A percentile compares a stretch with the other conserved stretches of the same genome.
Conservation (phyloP, 192 early-diverging fungal genomes). For the Coemansia pectinata region DNA sequence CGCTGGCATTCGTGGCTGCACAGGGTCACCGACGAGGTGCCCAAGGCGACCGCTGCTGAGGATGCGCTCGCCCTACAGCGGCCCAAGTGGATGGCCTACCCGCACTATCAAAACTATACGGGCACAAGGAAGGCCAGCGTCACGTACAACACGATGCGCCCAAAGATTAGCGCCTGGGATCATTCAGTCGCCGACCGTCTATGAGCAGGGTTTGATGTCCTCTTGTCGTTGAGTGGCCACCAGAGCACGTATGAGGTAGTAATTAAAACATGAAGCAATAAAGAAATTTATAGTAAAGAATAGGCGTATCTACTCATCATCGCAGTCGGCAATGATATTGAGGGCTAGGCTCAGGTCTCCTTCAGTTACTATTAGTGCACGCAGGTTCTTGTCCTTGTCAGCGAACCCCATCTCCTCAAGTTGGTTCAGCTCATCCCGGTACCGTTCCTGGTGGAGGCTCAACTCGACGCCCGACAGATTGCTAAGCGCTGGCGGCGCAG, state of each 20-base stretch:
- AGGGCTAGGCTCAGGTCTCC: slow-evolving; percentile 89
- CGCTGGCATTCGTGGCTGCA: slow-evolving; percentile 67
- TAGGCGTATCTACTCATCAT: slow-evolving; percentile 9
- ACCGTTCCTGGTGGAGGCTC: slow-evolving; percentile 54
- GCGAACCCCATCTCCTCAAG: slow-evolving; percentile 95
- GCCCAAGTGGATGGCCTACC: slow-evolving; percentile 53
- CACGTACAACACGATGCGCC: slow-evolving; percentile 54
- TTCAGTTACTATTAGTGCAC: slow-evolving; percentile 78
- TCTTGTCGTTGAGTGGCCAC: background rate
- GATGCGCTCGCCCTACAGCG: slow-evolving; percentile 29
- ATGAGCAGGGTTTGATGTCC: background rate
- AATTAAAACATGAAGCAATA: background rate
- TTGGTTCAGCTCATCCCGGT: slow-evolving; percentile 66
- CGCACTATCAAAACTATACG: slow-evolving; percentile 52
- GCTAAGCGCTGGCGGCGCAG: slow-evolving; percentile 1
- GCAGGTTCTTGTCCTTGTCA: slow-evolving; percentile 80
- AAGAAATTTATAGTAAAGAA: background rate
- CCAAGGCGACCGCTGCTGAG: slow-evolving; percentile 23
- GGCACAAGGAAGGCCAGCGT: slow-evolving; percentile 48
- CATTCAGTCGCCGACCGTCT: slow-evolving; percentile 25
- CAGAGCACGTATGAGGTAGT: background rate
- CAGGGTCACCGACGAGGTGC: slow-evolving; percentile 47
- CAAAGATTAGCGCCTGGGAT: slow-evolving; percentile 50
- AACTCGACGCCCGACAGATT: slow-evolving; percentile 1
- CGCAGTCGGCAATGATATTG: slow-evolving; percentile 53